Percentiles rank a stretch among this genome's conserved stretches.
Conservation (phyloP, 306 rosid species). For the Hylodesmum podocarpum region DNA sequence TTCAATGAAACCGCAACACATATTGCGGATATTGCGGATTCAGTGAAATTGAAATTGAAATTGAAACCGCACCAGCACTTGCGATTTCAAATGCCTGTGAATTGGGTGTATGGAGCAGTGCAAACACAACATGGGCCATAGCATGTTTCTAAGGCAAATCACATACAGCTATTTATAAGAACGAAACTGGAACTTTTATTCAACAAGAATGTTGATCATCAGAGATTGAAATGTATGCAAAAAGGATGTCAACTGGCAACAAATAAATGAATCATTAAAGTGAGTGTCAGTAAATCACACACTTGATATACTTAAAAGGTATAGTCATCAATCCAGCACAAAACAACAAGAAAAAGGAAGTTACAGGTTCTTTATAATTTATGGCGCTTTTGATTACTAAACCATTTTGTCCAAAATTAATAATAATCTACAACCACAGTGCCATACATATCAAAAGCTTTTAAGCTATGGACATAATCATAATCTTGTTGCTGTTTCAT, state of each 20-base stretch:
- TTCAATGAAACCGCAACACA: no score
- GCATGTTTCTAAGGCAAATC: background rate
- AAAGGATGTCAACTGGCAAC: background rate
- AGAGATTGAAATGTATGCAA: background rate
- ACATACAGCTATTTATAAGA: background rate
- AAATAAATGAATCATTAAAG: background rate
- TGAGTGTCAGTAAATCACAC: background rate
- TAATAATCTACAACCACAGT: background rate
- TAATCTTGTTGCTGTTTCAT: background rate
- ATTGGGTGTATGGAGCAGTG: no score
- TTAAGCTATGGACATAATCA: background rate
- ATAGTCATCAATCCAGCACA: background rate
- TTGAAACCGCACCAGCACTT: no score
- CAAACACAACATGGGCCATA: background rate
- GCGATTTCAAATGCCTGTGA: no score
- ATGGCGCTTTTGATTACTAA: background rate
- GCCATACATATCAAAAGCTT: background rate
- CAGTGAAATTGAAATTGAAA: no score
- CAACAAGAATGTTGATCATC: background rate
- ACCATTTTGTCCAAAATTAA: background rate
- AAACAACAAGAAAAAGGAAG: background rate
- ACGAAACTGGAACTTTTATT: background rate
- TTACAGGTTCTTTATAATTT: background rate
- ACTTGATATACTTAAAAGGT: background rate
- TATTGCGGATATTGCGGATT: no score